Evolutionary conservation across 495 filamentous ascomycete species (phyloP).

Genomic region (Lasiosphaeria miniovina): DNA sequence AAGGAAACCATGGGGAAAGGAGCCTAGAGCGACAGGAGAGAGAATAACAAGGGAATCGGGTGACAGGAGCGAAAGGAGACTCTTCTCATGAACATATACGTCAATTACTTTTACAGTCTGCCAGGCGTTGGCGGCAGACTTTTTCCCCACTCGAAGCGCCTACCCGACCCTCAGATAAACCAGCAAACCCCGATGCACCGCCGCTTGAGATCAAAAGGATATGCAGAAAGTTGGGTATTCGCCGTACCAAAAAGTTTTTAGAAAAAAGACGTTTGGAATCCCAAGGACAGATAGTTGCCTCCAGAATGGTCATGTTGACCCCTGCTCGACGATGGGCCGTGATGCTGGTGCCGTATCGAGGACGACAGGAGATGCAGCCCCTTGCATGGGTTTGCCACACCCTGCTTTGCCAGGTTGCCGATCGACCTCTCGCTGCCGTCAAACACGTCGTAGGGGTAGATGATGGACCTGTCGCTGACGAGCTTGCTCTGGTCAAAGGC

Average conservation of each 20-base stretch:
- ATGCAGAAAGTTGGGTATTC: no score
- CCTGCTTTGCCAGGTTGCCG: constrained; percentile 27
- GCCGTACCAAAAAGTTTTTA: no score
- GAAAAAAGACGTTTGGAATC: no score
- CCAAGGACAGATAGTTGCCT: no score
- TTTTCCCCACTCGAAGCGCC: background rate
- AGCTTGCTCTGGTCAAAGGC: constrained; percentile 36
- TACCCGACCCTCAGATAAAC: no score
- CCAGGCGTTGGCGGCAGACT: background rate
- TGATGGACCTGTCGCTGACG: constrained; percentile 28
- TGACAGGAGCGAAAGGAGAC: no score
- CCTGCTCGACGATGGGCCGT: constrained; percentile 4
- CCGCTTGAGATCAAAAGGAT: no score
- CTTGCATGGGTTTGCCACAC: constrained; percentile 29
- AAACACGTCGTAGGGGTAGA: constrained; percentile 32
- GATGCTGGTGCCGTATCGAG: constrained; percentile 24
- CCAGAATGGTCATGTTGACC: background rate
- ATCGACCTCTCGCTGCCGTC: constrained; percentile 32
- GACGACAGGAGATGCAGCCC: constrained; percentile 29
- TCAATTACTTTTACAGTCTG: background rate
- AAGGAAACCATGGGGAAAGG: no score
- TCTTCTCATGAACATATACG: no score
- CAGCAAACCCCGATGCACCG: no score
- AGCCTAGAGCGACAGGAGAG: no score
- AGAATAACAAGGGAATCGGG: no score